A percentile compares a stretch with the other conserved stretches of the same genome.
Conservation (phyloP, 2,329 filamentous ascomycete genomes). For the Claviceps cyperi region DNA sequence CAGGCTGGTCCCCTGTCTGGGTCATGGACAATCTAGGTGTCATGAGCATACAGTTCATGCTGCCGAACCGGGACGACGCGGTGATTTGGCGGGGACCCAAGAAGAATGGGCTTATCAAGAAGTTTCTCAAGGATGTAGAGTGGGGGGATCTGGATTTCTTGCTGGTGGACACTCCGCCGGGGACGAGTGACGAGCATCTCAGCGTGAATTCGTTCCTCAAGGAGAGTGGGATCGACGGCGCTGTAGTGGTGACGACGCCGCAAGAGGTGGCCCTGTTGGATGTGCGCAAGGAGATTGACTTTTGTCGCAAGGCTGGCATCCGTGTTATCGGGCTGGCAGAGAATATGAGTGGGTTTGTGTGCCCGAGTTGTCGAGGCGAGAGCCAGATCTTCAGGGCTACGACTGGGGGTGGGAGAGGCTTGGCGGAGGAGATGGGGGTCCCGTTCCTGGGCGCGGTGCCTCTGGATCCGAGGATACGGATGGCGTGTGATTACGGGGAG, state of each 20-base stretch:
- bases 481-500: slow-evolving; percentile 95
- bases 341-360: slow-evolving; percentile 97
- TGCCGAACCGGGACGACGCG: slow-evolving; percentile 84
- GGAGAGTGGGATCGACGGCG: slow-evolving; percentile 83
- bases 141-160: slow-evolving; percentile 94
- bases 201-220: slow-evolving; percentile 86
- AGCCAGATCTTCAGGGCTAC: slow-evolving; percentile 82
- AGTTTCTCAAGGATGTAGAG: slow-evolving; percentile 93
- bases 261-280: slow-evolving; percentile 89
- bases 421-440: slow-evolving; percentile 77
- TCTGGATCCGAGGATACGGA: slow-evolving; percentile 82
- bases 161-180: slow-evolving; percentile 88
- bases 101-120: slow-evolving; percentile 97
- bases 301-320: slow-evolving; percentile 90
- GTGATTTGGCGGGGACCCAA: slow-evolving; percentile 97
- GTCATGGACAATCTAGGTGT: slow-evolving; percentile 85
- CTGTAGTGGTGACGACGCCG: slow-evolving; percentile 84
- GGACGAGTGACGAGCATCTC: slow-evolving; percentile 89
- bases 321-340: slow-evolving; percentile 79
- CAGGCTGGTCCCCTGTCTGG: slow-evolving; percentile 92
- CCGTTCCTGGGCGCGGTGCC: slow-evolving; percentile 84
- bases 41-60: slow-evolving; percentile 98
- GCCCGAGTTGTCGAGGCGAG: slow-evolving; percentile 72
- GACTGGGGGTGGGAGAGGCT: slow-evolving; percentile 67
- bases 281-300: slow-evolving; percentile 94